Base-by-base conservation (phyloP, 768 basidiomycete species). In the Pleurotus citrinopileatus region DNA sequence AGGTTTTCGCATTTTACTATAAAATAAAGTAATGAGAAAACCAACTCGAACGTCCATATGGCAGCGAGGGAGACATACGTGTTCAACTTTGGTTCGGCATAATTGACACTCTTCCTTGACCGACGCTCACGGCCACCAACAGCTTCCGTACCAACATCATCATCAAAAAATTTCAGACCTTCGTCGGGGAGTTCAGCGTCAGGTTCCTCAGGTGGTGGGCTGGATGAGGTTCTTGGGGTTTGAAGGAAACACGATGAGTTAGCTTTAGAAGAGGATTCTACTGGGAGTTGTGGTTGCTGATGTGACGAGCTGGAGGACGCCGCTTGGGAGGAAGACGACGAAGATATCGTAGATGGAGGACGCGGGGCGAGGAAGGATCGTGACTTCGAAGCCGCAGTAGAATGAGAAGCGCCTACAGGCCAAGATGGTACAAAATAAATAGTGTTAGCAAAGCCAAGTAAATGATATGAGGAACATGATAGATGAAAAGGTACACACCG, bases 1-100 rank as follows among this genome's bases (percentile, higher is more conserved):
- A 8, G 91, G 90, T 69, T 92, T 92, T 42, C 91, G 86, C 91
- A 93, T 92, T 81, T 93, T 93, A 42, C 89, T 91, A 62, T 40
- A 20, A 32, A 20, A 13, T 20, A 20, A 32, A 20, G 12, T 20
- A 27, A 17, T 29, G 28, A 15, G n/a, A 9, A 6, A 40, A n/a
- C 27, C 5, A 57, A 61, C 56, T 59, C 45, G 55, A 48, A 57
- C 27, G 20, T 23, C n/a, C 36, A 13, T 34, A 34, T 15, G 34
- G 48, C 28, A 36, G 12, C 23, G 42, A 26, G 36, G n/a, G 36
- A 29, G 25, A 82, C 84, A 48, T 64, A 90, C 89, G 89, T 93
- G 66, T 93, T 92, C 20, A 94, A 77, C 65, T 92, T 94, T 9
- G 91, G 91, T 63, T 94, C 91, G 0, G 91, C 75, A 59, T 94